Evolutionary conservation across 2,329 filamentous ascomycete genomes (phyloP).

Genomic region (Microdochium paspali): DNA sequence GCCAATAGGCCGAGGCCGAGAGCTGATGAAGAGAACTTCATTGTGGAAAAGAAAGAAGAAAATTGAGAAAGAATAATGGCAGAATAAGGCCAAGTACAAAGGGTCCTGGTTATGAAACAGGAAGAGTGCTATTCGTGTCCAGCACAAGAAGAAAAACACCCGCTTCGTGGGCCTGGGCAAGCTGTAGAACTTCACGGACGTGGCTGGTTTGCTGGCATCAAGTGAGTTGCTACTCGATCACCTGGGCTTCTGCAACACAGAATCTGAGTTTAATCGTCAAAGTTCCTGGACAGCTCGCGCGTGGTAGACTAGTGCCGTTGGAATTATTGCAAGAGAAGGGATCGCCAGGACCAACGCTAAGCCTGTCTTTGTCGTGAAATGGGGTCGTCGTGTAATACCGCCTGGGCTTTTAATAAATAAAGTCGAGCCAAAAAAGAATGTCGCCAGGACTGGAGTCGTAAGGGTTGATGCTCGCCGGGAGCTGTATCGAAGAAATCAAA

Average conservation of each 20-base stretch:
- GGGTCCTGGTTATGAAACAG: not conserved
- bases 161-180: not conserved
- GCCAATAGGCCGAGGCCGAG: slow-evolving; percentile 16
- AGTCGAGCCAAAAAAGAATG: slow-evolving; percentile 4
- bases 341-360: not conserved
- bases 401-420: not conserved
- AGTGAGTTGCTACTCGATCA: no score
- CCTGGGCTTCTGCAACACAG: no score
- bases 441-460: slow-evolving; percentile 10
- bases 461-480: slow-evolving; percentile 12
- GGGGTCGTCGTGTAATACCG: not conserved
- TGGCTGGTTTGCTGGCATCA: not conserved
- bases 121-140: not conserved
- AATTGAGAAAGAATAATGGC: not conserved
- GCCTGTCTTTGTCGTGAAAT: not conserved
- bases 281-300: not conserved
- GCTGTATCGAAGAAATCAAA: slow-evolving; percentile 8
- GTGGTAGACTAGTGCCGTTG: not conserved
- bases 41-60: not conserved
- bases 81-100: not conserved
- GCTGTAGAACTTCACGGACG: not conserved
- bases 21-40: not conserved
- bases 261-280: not conserved
- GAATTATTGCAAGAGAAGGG: not conserved
- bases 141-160: not conserved